These are phyloP conservation scores for Puccinia horiana DNA, from an alignment of 1,284 basidiomycete species.

Conservation along the genomic window DNA sequence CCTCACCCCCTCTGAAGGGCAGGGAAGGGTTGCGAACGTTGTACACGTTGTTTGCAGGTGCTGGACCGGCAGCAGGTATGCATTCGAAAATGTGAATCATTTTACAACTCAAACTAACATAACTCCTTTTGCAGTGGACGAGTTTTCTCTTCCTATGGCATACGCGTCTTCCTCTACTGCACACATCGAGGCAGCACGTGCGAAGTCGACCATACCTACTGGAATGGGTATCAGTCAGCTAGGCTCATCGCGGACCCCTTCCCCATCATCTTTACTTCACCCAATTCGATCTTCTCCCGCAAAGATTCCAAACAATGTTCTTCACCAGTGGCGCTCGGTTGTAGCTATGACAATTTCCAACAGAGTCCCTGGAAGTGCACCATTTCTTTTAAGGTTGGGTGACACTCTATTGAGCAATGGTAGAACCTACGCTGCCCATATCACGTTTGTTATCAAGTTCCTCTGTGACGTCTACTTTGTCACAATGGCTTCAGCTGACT, in stretches of 20 bases:
- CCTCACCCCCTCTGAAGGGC: constrained; percentile 60
- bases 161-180: background rate
- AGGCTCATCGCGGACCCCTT: constrained; percentile 33
- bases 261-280: constrained; percentile 68
- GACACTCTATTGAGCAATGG: constrained; percentile 74
- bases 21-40: constrained; percentile 75
- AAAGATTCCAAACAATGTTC: constrained; percentile 65
- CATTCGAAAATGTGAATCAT: constrained; percentile 44
- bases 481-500: background rate
- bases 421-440: constrained; percentile 82
- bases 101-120: constrained; percentile 50
- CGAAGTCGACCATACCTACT: constrained; percentile 56
- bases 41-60: constrained; percentile 83
- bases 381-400: constrained; percentile 82
- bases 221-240: constrained; percentile 55
- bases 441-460: constrained; percentile 67
- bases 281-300: constrained; percentile 63
- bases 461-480: background rate
- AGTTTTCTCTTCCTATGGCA: constrained; percentile 66
- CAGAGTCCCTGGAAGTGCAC: constrained; percentile 65
- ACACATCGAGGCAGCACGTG: constrained; percentile 37
- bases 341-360: constrained; percentile 80
- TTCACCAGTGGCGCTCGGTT: constrained; percentile 81
- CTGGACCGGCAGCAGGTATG: constrained; percentile 73
- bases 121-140: constrained; percentile 67